Evolutionary conservation across 495 filamentous ascomycete genomes (phyloP).

Genomic region (Daldinia loculata): DNA sequence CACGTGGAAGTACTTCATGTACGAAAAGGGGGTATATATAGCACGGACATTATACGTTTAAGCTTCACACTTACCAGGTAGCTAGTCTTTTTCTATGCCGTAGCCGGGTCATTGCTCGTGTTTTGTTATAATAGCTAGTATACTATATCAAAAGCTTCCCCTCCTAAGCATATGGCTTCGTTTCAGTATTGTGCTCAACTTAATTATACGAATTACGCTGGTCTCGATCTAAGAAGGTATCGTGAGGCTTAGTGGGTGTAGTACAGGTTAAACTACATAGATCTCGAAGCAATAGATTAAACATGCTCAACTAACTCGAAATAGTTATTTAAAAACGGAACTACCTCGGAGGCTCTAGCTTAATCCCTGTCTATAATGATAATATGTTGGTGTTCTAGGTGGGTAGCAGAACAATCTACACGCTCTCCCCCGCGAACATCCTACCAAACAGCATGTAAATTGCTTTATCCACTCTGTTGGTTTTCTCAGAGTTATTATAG

Average conservation of each 20-base stretch:
- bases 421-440: constrained; percentile 28
- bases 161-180: not conserved
- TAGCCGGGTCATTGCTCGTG: not conserved
- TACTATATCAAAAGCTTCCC: not conserved
- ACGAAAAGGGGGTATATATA: constrained; percentile 7
- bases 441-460: constrained; percentile 26
- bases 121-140: not conserved
- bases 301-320: constrained; percentile 25
- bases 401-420: constrained; percentile 32
- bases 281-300: constrained; percentile 23
- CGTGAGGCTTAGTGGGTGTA: not conserved
- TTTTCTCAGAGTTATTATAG: constrained; percentile 31
- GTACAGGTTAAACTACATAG: not conserved
- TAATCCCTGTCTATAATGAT: constrained; percentile 35
- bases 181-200: not conserved
- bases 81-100: not conserved
- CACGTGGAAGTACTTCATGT: constrained; percentile 10
- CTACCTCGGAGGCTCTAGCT: constrained; percentile 44
- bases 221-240: not conserved
- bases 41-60: not conserved
- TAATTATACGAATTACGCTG: not conserved
- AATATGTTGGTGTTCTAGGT: constrained; percentile 23
- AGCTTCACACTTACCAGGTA: constrained; percentile 1
- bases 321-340: constrained; percentile 32
- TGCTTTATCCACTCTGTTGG: constrained; percentile 22